Percentiles rank a stretch among this genome's conserved stretches.
Conservation (phyloP, 2,329 filamentous ascomycete genomes). For the Fusarium oligoseptatum region DNA sequence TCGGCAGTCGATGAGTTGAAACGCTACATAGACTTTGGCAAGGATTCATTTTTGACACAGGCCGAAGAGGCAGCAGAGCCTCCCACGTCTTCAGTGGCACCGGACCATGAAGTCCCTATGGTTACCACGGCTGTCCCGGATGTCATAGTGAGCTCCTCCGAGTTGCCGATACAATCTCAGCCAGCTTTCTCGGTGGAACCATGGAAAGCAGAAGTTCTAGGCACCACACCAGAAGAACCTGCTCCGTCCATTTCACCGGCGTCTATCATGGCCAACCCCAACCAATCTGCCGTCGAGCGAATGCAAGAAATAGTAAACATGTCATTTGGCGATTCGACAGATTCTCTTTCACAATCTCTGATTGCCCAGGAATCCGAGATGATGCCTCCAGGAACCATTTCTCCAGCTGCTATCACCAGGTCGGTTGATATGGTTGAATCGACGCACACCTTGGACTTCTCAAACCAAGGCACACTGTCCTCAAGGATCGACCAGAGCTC, state of each 20-base stretch:
- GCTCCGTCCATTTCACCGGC: slow-evolving; percentile 46
- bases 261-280: slow-evolving; percentile 43
- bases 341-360: slow-evolving; percentile 34
- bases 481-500: slow-evolving; percentile 40
- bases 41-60: slow-evolving; percentile 29
- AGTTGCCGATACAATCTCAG: slow-evolving; percentile 32
- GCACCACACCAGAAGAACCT: slow-evolving; percentile 34
- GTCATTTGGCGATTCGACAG: slow-evolving; percentile 34
- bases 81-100: slow-evolving; percentile 8
- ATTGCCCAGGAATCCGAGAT: slow-evolving; percentile 33
- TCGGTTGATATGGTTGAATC: slow-evolving; percentile 42
- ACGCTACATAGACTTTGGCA: slow-evolving; percentile 42
- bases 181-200: slow-evolving; percentile 38
- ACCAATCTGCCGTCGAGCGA: slow-evolving; percentile 36
- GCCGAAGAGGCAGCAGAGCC: slow-evolving; percentile 15
- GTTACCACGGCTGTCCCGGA: slow-evolving; percentile 7
- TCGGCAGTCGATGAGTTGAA: slow-evolving; percentile 43
- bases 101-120: slow-evolving; percentile 6
- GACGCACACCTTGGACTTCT: slow-evolving; percentile 38
- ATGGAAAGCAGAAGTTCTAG: slow-evolving; percentile 44
- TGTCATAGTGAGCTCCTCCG: slow-evolving; percentile 31
- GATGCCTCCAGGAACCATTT: slow-evolving; percentile 51
- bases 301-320: slow-evolving; percentile 38
- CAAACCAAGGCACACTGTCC: slow-evolving; percentile 32
- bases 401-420: slow-evolving; percentile 55